phyloP scores from a whole-genome alignment of 129 eudicot genomes.

The Smallanthus sonchifolius region DNA sequence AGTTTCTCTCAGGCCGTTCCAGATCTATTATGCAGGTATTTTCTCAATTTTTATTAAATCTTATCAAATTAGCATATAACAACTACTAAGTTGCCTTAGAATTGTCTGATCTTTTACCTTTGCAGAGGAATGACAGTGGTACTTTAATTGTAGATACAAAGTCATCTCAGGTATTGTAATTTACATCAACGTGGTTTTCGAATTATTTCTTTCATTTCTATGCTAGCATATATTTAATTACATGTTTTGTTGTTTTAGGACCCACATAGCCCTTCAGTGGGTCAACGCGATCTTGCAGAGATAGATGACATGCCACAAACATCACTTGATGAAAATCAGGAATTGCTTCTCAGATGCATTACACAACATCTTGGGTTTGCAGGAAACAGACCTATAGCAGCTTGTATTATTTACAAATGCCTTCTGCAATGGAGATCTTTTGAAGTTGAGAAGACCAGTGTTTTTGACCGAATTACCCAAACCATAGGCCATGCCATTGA shows the following conservation, averaged over 20 bases:
- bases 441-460: constrained; percentile 85
- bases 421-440: constrained; percentile 97
- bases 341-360: constrained; percentile 72
- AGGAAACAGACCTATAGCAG: constrained; percentile 76
- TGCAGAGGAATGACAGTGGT: constrained; percentile 86
- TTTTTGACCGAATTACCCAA: constrained; percentile 85
- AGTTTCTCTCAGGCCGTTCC: constrained; percentile 79
- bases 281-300: constrained; percentile 49
- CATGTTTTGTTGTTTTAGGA: constrained; percentile 40
- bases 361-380: constrained; percentile 80
- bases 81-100: not conserved
- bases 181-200: not conserved
- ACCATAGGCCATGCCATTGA: constrained; percentile 90
- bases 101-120: constrained; percentile 15
- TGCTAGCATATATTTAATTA: not conserved
- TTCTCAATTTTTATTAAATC: not conserved
- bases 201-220: not conserved
- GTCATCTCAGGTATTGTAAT: constrained; percentile 44
- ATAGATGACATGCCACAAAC: constrained; percentile 85
- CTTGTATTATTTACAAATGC: constrained; percentile 88
- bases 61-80: not conserved
- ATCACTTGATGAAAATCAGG: constrained; percentile 88
- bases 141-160: constrained; percentile 46
- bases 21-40: constrained; percentile 85
- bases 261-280: constrained; percentile 61